A percentile compares a stretch with the other conserved stretches of the same genome.
These are phyloP conservation scores for Candida schatavii DNA, from an alignment of 805 yeast species.

Conservation along the genomic window DNA sequence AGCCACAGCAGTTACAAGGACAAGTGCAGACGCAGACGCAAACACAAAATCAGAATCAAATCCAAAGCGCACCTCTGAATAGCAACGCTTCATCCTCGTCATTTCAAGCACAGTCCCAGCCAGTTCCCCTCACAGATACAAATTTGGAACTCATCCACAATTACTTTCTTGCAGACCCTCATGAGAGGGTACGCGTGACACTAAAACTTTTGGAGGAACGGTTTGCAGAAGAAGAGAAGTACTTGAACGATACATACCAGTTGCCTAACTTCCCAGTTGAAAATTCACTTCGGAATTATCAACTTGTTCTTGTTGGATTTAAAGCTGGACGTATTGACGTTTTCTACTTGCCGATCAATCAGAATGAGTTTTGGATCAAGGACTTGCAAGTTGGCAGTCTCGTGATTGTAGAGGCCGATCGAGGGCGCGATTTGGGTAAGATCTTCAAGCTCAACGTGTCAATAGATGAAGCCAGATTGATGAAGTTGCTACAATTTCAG, in stretches of 20 bases:
- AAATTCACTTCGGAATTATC: slow-evolving; percentile 30
- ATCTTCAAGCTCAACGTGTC: slow-evolving; percentile 57
- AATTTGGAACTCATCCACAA: slow-evolving; percentile 23
- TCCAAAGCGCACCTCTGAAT: background rate
- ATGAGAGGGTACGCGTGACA: slow-evolving; percentile 38
- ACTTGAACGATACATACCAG: slow-evolving; percentile 28
- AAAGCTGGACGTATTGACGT: slow-evolving; percentile 80
- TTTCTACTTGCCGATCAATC: slow-evolving; percentile 51
- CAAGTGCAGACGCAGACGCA: background rate
- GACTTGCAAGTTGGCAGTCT: slow-evolving; percentile 54
- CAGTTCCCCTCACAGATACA: background rate
- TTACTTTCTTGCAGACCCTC: slow-evolving; percentile 38
- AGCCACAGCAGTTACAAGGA: background rate
- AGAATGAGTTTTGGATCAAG: slow-evolving; percentile 16
- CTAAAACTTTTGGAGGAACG: slow-evolving; percentile 24
- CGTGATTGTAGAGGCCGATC: slow-evolving; percentile 81
- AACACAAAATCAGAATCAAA: background rate
- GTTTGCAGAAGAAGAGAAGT: slow-evolving; percentile 28
- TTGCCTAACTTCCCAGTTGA: slow-evolving; percentile 37
- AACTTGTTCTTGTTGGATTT: slow-evolving; percentile 65
- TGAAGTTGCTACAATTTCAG: slow-evolving; percentile 63
- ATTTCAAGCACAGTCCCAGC: background rate
- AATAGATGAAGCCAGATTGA: slow-evolving; percentile 62
- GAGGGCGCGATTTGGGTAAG: slow-evolving; percentile 76
- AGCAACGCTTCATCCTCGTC: background rate